Conservation (phyloP, 805 yeast species). For the Candida nemodendra region DNA sequence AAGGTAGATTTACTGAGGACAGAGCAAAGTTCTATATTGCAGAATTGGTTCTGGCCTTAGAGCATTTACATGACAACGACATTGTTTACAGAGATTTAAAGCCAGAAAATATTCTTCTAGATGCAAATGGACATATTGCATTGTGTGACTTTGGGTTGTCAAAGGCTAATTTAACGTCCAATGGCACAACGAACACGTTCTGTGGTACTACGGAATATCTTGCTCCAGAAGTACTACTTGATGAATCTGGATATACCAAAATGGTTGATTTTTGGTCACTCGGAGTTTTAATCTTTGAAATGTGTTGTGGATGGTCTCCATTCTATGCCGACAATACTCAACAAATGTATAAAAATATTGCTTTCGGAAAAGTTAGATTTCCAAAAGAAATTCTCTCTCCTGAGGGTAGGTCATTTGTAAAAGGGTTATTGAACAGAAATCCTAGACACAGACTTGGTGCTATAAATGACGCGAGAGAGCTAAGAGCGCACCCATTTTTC, state of each 20-base stretch:
- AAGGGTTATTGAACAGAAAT: conserved; percentile 90
- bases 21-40: conserved; percentile 97
- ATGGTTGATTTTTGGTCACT: conserved; percentile 99
- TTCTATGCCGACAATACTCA: conserved; percentile 97
- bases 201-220: conserved; percentile 98
- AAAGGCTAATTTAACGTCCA: conserved; percentile 83
- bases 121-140: conserved; percentile 97
- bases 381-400: conserved; percentile 92
- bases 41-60: conserved; percentile 88
- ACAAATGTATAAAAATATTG: conserved; percentile 98
- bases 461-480: conserved; percentile 85
- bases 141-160: conserved; percentile 96
- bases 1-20: conserved; percentile 89
- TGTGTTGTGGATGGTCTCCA: conserved; percentile 99
- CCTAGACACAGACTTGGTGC: conserved; percentile 96
- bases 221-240: conserved; percentile 94
- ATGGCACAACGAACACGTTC: conserved; percentile 92
- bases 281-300: conserved; percentile 94
- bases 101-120: conserved; percentile 93
- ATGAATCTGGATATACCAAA: conserved; percentile 95
- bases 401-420: conserved; percentile 94
- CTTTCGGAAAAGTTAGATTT: conserved; percentile 95
- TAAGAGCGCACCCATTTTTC: conserved; percentile 90
- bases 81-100: conserved; percentile 95
- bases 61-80: conserved; percentile 92